Percentiles rank a stretch among this genome's conserved stretches.
phyloP scores from a whole-genome alignment of 495 filamentous ascomycete genomes.

The Neurospora terricola region DNA sequence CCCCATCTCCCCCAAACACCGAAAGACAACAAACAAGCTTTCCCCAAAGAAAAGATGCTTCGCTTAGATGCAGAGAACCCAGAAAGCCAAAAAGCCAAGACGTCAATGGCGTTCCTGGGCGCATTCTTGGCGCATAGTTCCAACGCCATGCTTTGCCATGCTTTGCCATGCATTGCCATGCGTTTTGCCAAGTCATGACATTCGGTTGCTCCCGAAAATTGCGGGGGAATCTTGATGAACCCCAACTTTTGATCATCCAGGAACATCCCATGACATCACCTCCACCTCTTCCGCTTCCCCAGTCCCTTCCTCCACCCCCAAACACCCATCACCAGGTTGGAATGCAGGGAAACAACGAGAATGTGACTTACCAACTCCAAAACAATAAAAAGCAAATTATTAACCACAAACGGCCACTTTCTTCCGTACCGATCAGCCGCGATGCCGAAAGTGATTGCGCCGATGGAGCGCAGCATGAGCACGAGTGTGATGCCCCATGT shows the following conservation, averaged over 20 bases:
- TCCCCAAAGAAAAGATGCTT: background rate
- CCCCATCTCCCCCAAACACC: background rate
- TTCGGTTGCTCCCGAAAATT: background rate
- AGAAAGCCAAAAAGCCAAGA: background rate
- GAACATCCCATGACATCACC: background rate
- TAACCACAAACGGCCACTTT: conserved; percentile 82
- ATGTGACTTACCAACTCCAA: conserved; percentile 50
- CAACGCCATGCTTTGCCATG: too few species aligned
- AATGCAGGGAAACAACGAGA: background rate
- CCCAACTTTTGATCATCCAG: background rate
- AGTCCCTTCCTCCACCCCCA: too few species aligned
- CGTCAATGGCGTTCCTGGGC: background rate
- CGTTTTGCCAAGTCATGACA: background rate
- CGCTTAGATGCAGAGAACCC: background rate
- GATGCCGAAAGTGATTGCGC: conserved; percentile 65
- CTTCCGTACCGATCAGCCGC: conserved; percentile 74
- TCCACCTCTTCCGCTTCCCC: background rate
- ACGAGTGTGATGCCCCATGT: conserved; percentile 88
- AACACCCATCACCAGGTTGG: too few species aligned
- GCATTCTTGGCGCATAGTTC: background rate
- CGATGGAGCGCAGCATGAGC: conserved; percentile 69
- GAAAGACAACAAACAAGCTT: background rate
- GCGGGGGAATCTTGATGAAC: background rate
- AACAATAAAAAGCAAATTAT: conserved; percentile 71
- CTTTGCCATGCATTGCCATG: too few species aligned